Evolutionary conservation across 495 filamentous ascomycete genomes (phyloP), one percentile per base, ranked within the genome.

Genomic region (Oleoguttula mirabilis): DNA sequence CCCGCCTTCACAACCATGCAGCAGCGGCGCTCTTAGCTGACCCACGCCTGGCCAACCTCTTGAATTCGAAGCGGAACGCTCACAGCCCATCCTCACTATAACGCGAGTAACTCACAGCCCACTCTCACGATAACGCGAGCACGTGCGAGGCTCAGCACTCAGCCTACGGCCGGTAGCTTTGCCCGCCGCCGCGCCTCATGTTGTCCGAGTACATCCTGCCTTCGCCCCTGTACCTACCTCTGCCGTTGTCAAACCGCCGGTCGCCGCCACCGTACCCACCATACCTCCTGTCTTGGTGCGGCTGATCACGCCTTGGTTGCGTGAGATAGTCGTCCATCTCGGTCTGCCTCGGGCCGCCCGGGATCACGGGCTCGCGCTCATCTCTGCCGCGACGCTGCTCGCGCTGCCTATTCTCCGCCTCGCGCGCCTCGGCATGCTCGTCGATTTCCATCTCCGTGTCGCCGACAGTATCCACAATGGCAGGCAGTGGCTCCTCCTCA

Each of bases 361-460:
- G 36, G 17, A 27, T 19, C 7, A 6, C 21, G 12, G 27, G 27
- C 22, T 23, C 47, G 17, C 36, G 44, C n/a, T 38, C 32, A 21
- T 41, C 38, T 28, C 33, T 23, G 34, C 36, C 28, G 20, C 44
- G 36, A 14, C 49, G 43, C 39, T 52, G 44, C 30, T 52, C 49
- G 27, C 49, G 49, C 24, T 36, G 24, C 12, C 45, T 23, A 31
- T 52, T 33, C 21, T 52, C 49, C 8, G 25, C 33, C 34, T 14
- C 42, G 25, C 38, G 41, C 6, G 37, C 21, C 14, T 46, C 41
- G 17, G 40, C 23, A 20, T 52, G 25, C 5, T 59, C 52, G 39
- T 64, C 62, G 10, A 64, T 43, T 19, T 62, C 60, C 62, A 65
- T 65, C 21, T 39, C 30, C 19, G 10, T 23, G 47, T 41, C 47